A percentile compares a stretch with the other conserved stretches of the same genome.
These are phyloP conservation scores for Lyophyllum atratum DNA, from an alignment of 768 basidiomycete species.

Conservation along the genomic window DNA sequence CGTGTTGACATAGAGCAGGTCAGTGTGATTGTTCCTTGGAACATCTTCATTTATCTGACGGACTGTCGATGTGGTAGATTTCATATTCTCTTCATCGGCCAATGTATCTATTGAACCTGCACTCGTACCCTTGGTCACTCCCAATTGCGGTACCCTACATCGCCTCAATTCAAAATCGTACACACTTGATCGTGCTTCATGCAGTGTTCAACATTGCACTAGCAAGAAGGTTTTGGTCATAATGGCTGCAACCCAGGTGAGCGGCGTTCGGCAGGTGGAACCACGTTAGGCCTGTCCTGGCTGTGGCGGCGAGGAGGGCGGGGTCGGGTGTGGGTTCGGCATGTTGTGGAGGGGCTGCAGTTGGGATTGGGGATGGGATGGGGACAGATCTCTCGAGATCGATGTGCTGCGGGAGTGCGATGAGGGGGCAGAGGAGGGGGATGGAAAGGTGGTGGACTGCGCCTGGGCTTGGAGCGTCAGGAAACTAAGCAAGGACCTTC, in stretches of 20 bases:
- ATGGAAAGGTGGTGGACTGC: neutral
- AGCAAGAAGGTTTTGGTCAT: too few relatives aligned
- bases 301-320: neutral
- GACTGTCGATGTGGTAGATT: too few relatives aligned
- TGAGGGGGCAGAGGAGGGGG: neutral
- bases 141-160: too few relatives aligned
- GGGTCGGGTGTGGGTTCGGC: neutral
- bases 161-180: too few relatives aligned
- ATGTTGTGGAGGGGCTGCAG: neutral
- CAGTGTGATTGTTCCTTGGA: neutral
- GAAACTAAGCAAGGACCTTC: neutral
- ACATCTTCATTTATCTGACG: too few relatives aligned
- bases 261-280: neutral
- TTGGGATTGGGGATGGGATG: neutral
- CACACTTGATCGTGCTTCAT: too few relatives aligned
- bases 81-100: too few relatives aligned
- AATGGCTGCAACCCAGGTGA: too few relatives aligned
- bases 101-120: too few relatives aligned
- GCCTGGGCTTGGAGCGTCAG: slow-evolving; percentile 8
- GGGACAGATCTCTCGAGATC: neutral
- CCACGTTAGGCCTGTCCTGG: neutral
- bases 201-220: too few relatives aligned
- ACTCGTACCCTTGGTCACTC: too few relatives aligned
- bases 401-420: slow-evolving; percentile 4
- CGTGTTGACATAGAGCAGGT: neutral